Base-by-base conservation (phyloP, 2,329 filamentous ascomycete genomes). In the Microdochium trichocladiopsis region DNA sequence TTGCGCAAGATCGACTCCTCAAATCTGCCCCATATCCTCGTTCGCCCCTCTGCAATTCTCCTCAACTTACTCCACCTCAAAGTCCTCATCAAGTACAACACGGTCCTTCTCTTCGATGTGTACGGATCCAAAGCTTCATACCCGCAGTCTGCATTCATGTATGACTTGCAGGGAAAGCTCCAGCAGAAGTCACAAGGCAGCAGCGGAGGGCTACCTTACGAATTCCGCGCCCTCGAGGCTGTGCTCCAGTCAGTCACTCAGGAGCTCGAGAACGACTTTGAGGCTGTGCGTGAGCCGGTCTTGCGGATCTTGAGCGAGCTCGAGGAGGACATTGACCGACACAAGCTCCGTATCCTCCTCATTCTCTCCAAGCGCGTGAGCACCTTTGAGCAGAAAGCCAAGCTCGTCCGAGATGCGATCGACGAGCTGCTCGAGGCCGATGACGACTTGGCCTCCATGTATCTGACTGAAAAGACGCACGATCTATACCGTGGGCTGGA, bases 1-100 rank as follows among this genome's bases (percentile, higher is more conserved):
- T 77, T 99, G 52, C 88, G 94, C 62, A 99, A 99, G 72, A 96
- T 99, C 64, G 94, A 99, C 68, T 96, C 92, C 14, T 96, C 90
- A 53, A 89, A 95, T 55, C 82, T 99, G 22, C 94, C 94, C 9
- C 92, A 96, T 64, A 97, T 99, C 53, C 85, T 97, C 58, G 86
- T 99, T 57, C 90, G 94, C 31, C 91, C 90, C 6, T 92, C 88
- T 8, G 90, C 93, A 4, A 97, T 99, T 57, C 79, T 99, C 2
- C 88, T 99, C 60, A 99, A 97, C 65, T 79, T 99, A 11, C 82
- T 97, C n/a, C 94, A 99, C 69, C 83, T 99, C 48, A 89, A 94
- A 55, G 94, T 96, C 51, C 79, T 99, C 23, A 96, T 99, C 67
- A 96, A 96, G 73, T 83, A 92, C 57, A 90, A 99, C 64, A 87